These are phyloP conservation scores for Paracoccidioides lutzii DNA, from an alignment of 2,329 filamentous ascomycete species.

Conservation along the genomic window DNA sequence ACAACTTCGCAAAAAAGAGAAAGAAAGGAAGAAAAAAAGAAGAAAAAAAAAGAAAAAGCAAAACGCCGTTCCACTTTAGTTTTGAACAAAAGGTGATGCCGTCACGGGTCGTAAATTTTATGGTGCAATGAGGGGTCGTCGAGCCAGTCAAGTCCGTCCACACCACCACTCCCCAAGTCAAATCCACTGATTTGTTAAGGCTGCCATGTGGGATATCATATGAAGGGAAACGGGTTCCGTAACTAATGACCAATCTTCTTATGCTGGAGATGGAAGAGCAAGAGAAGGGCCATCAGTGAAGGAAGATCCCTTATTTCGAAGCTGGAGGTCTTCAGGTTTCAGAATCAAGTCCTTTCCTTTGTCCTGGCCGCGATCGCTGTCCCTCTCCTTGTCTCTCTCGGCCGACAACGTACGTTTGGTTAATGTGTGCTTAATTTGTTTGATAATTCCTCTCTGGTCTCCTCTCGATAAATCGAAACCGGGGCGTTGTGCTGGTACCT, in stretches of 20 bases:
- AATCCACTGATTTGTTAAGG: not conserved
- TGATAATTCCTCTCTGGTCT: conserved; percentile 30
- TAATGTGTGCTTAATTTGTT: conserved; percentile 32
- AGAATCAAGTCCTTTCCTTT: not conserved
- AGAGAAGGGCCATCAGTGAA: not conserved
- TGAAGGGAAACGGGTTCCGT: not conserved
- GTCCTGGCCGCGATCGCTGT: conserved; percentile 3
- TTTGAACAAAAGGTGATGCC: conserved; percentile 6
- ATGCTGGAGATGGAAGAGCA: not conserved
- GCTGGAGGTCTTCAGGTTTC: not conserved
- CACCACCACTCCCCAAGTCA: conserved; percentile 1
- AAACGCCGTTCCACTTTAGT: conserved; percentile 8
- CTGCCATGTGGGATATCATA: not conserved
- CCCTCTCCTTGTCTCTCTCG: conserved; percentile 23
- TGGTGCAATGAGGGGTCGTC: conserved; percentile 5
- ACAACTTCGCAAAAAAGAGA: not conserved
- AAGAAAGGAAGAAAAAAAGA: conserved; percentile 1
- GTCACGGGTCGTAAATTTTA: conserved; percentile 8
- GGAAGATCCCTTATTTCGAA: not conserved
- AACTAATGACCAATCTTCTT: not conserved
- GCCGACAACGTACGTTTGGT: conserved; percentile 32
- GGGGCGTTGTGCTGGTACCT: conserved; percentile 30
- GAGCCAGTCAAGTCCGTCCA: conserved; percentile 4
- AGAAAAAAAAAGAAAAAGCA: conserved; percentile 1
- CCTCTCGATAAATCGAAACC: conserved; percentile 28